Evolutionary conservation across 2,329 filamentous ascomycete species (phyloP).

Genomic region (Fusarium sp.): DNA sequence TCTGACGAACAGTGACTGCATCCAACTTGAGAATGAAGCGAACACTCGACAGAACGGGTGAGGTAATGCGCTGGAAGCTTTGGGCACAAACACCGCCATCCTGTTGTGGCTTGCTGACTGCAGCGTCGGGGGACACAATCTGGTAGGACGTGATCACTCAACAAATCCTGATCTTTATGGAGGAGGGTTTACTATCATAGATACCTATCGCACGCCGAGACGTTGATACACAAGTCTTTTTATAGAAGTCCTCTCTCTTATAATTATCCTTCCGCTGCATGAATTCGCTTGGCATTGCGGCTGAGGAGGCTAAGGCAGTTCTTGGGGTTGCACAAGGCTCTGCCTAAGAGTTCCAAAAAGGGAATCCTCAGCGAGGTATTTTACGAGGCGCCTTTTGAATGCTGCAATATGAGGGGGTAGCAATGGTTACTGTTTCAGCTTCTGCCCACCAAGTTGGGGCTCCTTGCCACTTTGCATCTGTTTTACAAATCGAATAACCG

Average conservation of each 20-base stretch:
- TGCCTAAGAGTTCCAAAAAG: accelerated
- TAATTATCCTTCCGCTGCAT: accelerated
- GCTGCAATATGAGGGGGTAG: background rate
- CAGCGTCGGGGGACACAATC: background rate
- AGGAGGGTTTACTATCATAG: accelerated
- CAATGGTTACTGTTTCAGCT: no score
- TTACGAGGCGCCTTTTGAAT: accelerated
- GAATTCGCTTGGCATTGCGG: background rate
- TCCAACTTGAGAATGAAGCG: accelerated
- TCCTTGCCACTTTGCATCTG: accelerated
- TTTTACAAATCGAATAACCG: background rate
- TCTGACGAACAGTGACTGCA: no score
- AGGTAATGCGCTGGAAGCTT: background rate
- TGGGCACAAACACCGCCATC: background rate
- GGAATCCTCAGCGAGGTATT: background rate
- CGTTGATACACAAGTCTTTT: background rate
- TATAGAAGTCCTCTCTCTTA: accelerated
- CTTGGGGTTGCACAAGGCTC: background rate
- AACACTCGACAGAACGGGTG: background rate
- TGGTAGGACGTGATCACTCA: background rate
- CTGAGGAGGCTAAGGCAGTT: background rate
- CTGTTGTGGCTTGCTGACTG: background rate
- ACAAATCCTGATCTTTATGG: accelerated
- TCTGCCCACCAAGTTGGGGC: background rate
- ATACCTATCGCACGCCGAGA: background rate